These are phyloP conservation scores for Lactarius indigo DNA, from an alignment of 768 basidiomycete species.

Conservation along the genomic window DNA sequence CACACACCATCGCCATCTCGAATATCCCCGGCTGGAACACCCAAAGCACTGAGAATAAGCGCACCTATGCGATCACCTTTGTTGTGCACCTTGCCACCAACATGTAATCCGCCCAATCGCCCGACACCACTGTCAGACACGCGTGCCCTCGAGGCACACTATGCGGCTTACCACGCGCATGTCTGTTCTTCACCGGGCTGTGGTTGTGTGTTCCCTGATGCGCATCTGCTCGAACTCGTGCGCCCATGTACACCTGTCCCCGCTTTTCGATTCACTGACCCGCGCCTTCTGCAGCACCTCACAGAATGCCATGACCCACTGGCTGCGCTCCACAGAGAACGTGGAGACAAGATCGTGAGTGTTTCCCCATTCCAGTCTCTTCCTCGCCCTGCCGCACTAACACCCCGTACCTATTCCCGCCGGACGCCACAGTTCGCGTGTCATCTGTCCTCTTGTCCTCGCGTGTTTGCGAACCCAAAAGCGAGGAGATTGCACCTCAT, in stretches of 20 bases:
- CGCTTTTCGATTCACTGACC: slow-evolving; percentile 4
- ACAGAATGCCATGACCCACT: slow-evolving; percentile 88
- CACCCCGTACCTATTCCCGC: not conserved
- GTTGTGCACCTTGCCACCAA: slow-evolving; percentile 77
- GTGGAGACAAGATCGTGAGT: slow-evolving; percentile 82
- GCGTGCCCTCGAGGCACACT: slow-evolving; percentile 76
- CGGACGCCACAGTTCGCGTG: slow-evolving; percentile 65
- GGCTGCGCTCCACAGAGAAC: slow-evolving; percentile 68
- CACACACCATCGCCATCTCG: slow-evolving; percentile 16
- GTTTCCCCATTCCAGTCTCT: not conserved
- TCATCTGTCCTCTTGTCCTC: slow-evolving; percentile 57
- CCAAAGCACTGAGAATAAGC: slow-evolving; percentile 20
- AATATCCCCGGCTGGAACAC: slow-evolving; percentile 18
- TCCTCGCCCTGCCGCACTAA: not conserved
- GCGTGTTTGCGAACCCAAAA: slow-evolving; percentile 69
- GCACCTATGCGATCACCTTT: slow-evolving; percentile 29
- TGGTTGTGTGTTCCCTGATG: slow-evolving; percentile 82
- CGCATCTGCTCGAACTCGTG: slow-evolving; percentile 73
- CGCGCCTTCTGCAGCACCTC: slow-evolving; percentile 52
- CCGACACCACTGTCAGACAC: slow-evolving; percentile 64
- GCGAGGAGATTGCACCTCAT: slow-evolving; percentile 78
- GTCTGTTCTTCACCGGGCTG: slow-evolving; percentile 71
- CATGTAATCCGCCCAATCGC: slow-evolving; percentile 56
- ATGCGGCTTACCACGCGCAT: slow-evolving; percentile 79
- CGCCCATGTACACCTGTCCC: slow-evolving; percentile 33